Evolutionary conservation across 164 flowering plant genomes (phyloP), one percentile per base, ranked within the genome.

Genomic region (Magnolia officinalis): DNA sequence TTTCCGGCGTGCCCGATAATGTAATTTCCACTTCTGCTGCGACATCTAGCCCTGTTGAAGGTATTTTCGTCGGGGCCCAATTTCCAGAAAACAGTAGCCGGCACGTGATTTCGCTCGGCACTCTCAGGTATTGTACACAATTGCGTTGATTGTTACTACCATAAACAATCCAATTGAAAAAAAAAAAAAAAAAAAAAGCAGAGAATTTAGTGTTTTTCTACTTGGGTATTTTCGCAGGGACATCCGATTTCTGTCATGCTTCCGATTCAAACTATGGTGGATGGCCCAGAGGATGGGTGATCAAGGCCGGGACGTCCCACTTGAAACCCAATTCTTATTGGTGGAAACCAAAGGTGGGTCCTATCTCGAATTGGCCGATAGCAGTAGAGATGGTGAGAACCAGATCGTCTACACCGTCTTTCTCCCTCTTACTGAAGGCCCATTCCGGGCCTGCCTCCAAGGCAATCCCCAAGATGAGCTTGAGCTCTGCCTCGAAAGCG

Each of bases 231-330:
- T 13, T 50, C 72, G 50, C 67, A 83, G 85, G 2, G 91, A 85
- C 69, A 91, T 88, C 37, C 87, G 93, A 75, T 94, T 96, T 85
- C 51, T 96, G 82, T 85, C 98, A 2, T 90, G 90, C 66, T 96
- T 96, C 77, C 84, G 99, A 79, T 94, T 94, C 88, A 92, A 91
- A 85, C 79, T 96, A 26, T 94, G 97, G 97, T 96, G 98, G 99
- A 94, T 94, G 97, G 88, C 99, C 19, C 97, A 96, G 82, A 89
- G 80, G 63, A 94, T 92, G 96, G 98, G 99, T 1, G 87, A 88
- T 69, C 78, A 78, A 45, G 99, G 96, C 6, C 65, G 85, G 16
- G 92, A 96, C 0, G 82, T 96, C 51, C 99, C 98, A 0, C 75
- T 90, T 11, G 99, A 96, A 82, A 96, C 99, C 4, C 99, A 96